Evolutionary conservation across 805 yeast genomes (phyloP).

Genomic region (Ogataea haglerorum): DNA sequence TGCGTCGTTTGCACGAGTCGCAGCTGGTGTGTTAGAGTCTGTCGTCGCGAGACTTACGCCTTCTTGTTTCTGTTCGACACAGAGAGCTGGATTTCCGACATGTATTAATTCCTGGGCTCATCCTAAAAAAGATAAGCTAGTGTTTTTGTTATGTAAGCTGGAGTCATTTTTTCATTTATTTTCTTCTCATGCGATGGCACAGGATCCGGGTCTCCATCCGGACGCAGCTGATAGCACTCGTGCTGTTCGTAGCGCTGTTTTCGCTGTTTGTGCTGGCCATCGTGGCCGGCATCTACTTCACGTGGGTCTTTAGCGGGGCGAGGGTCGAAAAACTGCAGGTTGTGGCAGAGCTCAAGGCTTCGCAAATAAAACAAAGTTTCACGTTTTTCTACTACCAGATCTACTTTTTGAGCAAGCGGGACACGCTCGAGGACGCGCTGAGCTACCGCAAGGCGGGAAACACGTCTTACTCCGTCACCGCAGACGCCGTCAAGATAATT

Average conservation of each 20-base stretch:
- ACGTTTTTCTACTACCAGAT: slow-evolving; percentile 65
- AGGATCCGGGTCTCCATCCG: slow-evolving; percentile 58
- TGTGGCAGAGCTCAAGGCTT: slow-evolving; percentile 75
- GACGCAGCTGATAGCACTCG: slow-evolving; percentile 70
- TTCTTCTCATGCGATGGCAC: slow-evolving; percentile 20
- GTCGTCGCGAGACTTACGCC: slow-evolving; percentile 3
- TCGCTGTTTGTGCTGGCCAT: slow-evolving; percentile 67
- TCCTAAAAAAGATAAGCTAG: neutral
- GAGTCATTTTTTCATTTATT: neutral
- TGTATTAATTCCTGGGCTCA: neutral
- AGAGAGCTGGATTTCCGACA: slow-evolving; percentile 1
- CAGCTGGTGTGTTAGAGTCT: slow-evolving; percentile 12
- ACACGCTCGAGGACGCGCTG: slow-evolving; percentile 57
- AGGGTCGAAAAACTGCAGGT: slow-evolving; percentile 71
- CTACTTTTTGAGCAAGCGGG: slow-evolving; percentile 59
- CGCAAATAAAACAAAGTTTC: slow-evolving; percentile 71
- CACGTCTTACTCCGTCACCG: slow-evolving; percentile 47
- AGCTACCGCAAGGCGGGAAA: slow-evolving; percentile 71
- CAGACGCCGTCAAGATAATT: slow-evolving; percentile 42
- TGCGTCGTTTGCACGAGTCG: slow-evolving; percentile 21
- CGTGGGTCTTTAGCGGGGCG: slow-evolving; percentile 54
- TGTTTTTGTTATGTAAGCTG: neutral
- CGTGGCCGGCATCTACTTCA: slow-evolving; percentile 73
- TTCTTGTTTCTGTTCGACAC: neutral
- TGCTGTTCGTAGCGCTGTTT: slow-evolving; percentile 61